phyloP scores from a whole-genome alignment of 106 monocot species.

The Allium sativum region DNA sequence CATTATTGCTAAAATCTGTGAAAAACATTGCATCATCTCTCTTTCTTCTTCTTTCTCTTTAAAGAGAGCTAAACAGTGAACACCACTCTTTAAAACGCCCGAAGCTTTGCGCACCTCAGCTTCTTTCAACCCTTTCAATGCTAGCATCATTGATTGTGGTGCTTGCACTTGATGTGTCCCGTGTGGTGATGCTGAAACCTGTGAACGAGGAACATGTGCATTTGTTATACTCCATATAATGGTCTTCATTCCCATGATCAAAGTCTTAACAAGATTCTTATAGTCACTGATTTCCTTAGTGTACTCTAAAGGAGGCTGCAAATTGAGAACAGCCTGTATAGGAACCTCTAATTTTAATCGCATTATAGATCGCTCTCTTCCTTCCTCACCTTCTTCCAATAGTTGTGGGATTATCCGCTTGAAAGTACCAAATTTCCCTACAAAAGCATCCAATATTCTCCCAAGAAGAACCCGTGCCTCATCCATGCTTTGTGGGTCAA shows the following conservation, averaged over 20 bases:
- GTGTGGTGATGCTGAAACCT: conserved; percentile 54
- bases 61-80: conserved; percentile 82
- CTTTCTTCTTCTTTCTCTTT: conserved; percentile 99
- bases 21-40: conserved; percentile 80
- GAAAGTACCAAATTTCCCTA: conserved; percentile 89
- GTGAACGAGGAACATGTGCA: conserved; percentile 61
- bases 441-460: conserved; percentile 96
- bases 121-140: conserved; percentile 85
- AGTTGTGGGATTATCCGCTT: conserved; percentile 84
- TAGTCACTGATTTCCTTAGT: conserved; percentile 91
- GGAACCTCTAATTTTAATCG: conserved; percentile 90
- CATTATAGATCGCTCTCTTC: conserved; percentile 58
- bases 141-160: conserved; percentile 47
- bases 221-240: conserved; percentile 98
- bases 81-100: conserved; percentile 92
- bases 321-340: conserved; percentile 87
- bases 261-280: conserved; percentile 79
- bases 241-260: conserved; percentile 98
- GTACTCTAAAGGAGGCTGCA: conserved; percentile 77
- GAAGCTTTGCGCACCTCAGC: conserved; percentile 97
- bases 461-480: conserved; percentile 87
- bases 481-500: conserved; percentile 87
- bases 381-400: conserved; percentile 83
- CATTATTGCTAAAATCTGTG: conserved; percentile 94
- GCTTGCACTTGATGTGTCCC: conserved; percentile 47